These are phyloP conservation scores for Phialocephala sp. DNA, from an alignment of 2,329 filamentous ascomycete species.

Conservation along the genomic window DNA sequence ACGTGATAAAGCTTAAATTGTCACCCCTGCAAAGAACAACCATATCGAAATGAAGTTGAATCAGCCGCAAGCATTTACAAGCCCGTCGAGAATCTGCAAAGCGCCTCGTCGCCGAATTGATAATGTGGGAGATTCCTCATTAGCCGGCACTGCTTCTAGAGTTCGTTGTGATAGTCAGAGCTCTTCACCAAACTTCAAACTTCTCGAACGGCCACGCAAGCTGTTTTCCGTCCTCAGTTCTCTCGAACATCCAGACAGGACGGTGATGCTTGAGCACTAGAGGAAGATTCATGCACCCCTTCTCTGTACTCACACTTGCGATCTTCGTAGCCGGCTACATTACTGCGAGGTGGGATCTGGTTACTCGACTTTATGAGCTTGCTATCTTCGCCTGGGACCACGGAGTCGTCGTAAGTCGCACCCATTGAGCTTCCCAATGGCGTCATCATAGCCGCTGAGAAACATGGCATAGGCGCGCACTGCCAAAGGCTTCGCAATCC, in stretches of 20 bases:
- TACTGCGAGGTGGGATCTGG: slow-evolving; percentile 98
- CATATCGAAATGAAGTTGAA: slow-evolving; percentile 13
- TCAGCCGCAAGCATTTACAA: slow-evolving; percentile 15
- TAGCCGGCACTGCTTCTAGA: slow-evolving; percentile 13
- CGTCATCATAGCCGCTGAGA: slow-evolving; percentile 24
- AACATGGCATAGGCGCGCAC: slow-evolving; percentile 70
- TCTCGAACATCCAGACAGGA: slow-evolving; percentile 9
- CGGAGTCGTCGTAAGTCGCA: slow-evolving; percentile 82
- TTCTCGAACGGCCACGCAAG: slow-evolving; percentile 15
- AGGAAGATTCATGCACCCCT: slow-evolving; percentile 80
- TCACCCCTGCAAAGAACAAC: slow-evolving; percentile 16
- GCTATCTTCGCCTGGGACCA: slow-evolving; percentile 98
- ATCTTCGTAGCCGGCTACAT: slow-evolving; percentile 99
- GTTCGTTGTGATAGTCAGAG: slow-evolving; percentile 9
- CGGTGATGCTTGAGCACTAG: slow-evolving; percentile 42
- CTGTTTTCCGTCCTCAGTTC: too few species aligned
- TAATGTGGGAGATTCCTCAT: slow-evolving; percentile 27
- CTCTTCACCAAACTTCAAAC: slow-evolving; percentile 11
- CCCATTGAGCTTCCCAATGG: not conserved
- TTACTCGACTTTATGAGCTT: slow-evolving; percentile 95
- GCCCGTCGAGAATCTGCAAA: slow-evolving; percentile 14
- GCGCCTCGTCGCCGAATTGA: slow-evolving; percentile 22
- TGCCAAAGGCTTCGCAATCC: slow-evolving; percentile 80
- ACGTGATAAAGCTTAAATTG: slow-evolving; percentile 26
- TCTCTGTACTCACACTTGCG: slow-evolving; percentile 91